phyloP scores from a whole-genome alignment of 2,329 filamentous ascomycete genomes.

The Phaeoacremonium minimum region DNA sequence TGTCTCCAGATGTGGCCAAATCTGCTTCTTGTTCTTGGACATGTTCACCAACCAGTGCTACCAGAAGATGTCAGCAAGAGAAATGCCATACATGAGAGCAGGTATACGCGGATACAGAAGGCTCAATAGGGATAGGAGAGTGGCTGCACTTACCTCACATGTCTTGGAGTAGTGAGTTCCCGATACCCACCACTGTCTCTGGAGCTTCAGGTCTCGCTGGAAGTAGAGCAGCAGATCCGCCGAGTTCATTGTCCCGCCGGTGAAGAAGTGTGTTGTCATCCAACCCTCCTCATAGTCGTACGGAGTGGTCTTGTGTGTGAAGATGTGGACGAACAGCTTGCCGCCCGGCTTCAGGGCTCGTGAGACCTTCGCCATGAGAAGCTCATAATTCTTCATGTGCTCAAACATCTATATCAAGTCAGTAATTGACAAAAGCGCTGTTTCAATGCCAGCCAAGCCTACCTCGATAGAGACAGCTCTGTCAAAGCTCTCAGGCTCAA shows the following conservation, averaged over 20 bases:
- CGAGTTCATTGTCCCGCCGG: slow-evolving; percentile 67
- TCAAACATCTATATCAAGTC: slow-evolving; percentile 54
- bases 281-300: slow-evolving; percentile 70
- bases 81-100: background rate
- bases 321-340: slow-evolving; percentile 67
- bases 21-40: slow-evolving; percentile 50
- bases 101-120: background rate
- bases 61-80: background rate
- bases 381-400: slow-evolving; percentile 73
- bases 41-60: slow-evolving; percentile 61
- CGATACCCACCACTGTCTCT: slow-evolving; percentile 68
- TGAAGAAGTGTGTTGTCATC: slow-evolving; percentile 74
- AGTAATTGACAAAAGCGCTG: slow-evolving; percentile 1
- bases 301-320: slow-evolving; percentile 58
- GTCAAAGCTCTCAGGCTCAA: slow-evolving; percentile 54
- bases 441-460: background rate
- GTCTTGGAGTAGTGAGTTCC: slow-evolving; percentile 66
- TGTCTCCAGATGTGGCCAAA: slow-evolving; percentile 61
- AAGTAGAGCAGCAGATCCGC: slow-evolving; percentile 65
- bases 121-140: too few relatives aligned
- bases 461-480: slow-evolving; percentile 62
- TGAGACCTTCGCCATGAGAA: slow-evolving; percentile 59
- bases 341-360: slow-evolving; percentile 56
- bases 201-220: slow-evolving; percentile 55
- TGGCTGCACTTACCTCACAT: slow-evolving; percentile 48